Base-by-base conservation (phyloP, 2,329 filamentous ascomycete genomes). In the Fusarium concolor region DNA sequence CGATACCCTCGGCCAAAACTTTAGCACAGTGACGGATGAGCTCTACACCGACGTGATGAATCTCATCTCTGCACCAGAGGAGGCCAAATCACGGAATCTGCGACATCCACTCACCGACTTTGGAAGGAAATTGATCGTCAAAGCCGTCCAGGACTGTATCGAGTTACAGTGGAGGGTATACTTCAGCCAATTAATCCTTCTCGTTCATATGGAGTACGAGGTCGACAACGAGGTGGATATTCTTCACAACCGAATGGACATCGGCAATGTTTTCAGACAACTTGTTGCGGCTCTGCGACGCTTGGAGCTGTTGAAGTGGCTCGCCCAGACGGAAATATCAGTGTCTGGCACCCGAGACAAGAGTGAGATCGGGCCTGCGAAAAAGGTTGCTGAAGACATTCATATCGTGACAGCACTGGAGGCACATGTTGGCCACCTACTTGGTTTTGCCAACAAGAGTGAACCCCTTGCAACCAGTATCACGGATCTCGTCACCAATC, bases 201-300 rank as follows among this genome's bases (percentile, higher is more conserved):
- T 97, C 17, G 86, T 96, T 11, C 94, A 97, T 77, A 91, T 98
- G 85, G 91, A 96, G 76, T 90, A 90, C 38, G 93, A 96, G 75
- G 87, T 92, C 53, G 91, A 94, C 59, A 87, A 89, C 68, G 89
- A 90, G 41, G 89, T 93, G 39, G 87, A 92, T 17, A 87, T 87
- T 3, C 82, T 89, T 33, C 85, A 87, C 68, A 79, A 84, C 38
- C 80, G 84, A 20, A 81, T 92, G 10, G 87, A 90, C 28, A 90
- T 96, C 60, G 88, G 91, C 49, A 81, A 83, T 2, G 87, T 95
- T 35, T 95, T 91, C 79, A 81, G 88, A 73, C 85, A 87, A 45
- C 84, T 97, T 8, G 83, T 96, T 33, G 82, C 84, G n/a, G 86
- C 90, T 56, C 84, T 99, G 18, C 87, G 86, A 68, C 87, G 92